These are phyloP conservation scores for Hypoxylon cercidicola DNA, from an alignment of 495 filamentous ascomycete species.

Conservation along the genomic window DNA sequence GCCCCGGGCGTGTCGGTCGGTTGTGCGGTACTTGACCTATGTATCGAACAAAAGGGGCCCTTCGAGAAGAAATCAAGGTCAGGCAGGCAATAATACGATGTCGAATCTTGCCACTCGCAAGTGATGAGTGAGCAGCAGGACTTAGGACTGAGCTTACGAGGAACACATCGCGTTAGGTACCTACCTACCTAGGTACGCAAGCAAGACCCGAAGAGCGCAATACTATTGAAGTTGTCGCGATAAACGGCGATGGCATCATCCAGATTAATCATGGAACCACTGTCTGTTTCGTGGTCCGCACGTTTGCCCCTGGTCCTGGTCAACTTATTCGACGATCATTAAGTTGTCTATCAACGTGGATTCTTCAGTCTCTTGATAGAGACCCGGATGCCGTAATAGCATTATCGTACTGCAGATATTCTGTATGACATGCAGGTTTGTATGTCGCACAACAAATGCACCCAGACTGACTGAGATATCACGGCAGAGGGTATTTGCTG, in stretches of 20 bases:
- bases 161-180: not conserved
- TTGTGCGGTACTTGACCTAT: conserved; percentile 4
- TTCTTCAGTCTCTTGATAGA: not conserved
- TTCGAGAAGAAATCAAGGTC: conserved; percentile 3
- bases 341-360: conserved; percentile 1
- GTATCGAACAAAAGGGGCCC: not conserved
- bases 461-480: conserved; percentile 33
- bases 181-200: conserved; percentile 10
- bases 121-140: conserved; percentile 1
- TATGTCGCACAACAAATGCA: conserved; percentile 34
- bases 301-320: not conserved
- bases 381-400: not conserved
- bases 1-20: conserved; percentile 15
- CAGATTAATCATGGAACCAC: conserved; percentile 1
- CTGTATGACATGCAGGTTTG: conserved; percentile 39
- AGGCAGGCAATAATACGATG: conserved; percentile 1
- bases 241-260: conserved; percentile 35
- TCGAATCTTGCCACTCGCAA: not conserved
- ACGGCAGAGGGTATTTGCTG: conserved; percentile 27
- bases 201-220: not conserved
- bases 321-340: conserved; percentile 9
- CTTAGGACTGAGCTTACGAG: not conserved
- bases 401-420: conserved; percentile 39
- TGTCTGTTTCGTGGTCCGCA: too few species aligned
- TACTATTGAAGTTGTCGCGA: too few species aligned